These are phyloP conservation scores for Coemansia sp. DNA, from an alignment of 192 early-diverging fungal species.

Conservation along the genomic window DNA sequence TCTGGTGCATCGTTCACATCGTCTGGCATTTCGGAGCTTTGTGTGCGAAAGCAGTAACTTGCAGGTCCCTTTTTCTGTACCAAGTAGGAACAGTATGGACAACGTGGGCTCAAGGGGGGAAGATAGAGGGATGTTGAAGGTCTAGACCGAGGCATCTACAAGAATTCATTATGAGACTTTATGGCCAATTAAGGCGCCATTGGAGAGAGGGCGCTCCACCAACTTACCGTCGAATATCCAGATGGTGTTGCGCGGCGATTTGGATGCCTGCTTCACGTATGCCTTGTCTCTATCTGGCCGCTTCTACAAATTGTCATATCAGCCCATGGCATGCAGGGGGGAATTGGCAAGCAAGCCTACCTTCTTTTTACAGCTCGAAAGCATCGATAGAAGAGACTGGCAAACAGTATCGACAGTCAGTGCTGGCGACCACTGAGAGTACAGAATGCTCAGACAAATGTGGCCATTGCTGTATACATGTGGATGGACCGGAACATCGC, in stretches of 20 bases:
- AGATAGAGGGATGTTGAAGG: too few species aligned
- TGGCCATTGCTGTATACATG: slow-evolving; percentile 93
- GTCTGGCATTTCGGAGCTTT: too few species aligned
- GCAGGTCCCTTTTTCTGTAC: too few species aligned
- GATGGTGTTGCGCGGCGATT: slow-evolving; percentile 46
- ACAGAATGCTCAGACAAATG: slow-evolving; percentile 94
- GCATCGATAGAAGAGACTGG: slow-evolving; percentile 87
- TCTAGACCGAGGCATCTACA: too few species aligned
- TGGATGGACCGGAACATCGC: slow-evolving; percentile 66
- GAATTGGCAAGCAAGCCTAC: slow-evolving; percentile 21
- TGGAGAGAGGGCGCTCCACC: too few species aligned
- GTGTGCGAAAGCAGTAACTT: too few species aligned
- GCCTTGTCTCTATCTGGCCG: slow-evolving; percentile 28
- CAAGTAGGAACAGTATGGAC: too few species aligned
- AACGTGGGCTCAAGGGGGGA: too few species aligned
- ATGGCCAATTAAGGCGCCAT: too few species aligned
- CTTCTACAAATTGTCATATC: slow-evolving; percentile 10
- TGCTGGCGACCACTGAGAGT: slow-evolving; percentile 91
- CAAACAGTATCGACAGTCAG: slow-evolving; percentile 87
- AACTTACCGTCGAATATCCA: slow-evolving; percentile 50
- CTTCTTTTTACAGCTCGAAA: slow-evolving; percentile 81
- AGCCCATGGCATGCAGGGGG: neutral
- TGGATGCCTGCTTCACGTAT: slow-evolving; percentile 37
- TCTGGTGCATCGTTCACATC: too few species aligned
- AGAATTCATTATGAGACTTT: too few species aligned